Conservation (phyloP, 1,284 basidiomycete genomes). For the Cryptococcus wingfieldii region DNA sequence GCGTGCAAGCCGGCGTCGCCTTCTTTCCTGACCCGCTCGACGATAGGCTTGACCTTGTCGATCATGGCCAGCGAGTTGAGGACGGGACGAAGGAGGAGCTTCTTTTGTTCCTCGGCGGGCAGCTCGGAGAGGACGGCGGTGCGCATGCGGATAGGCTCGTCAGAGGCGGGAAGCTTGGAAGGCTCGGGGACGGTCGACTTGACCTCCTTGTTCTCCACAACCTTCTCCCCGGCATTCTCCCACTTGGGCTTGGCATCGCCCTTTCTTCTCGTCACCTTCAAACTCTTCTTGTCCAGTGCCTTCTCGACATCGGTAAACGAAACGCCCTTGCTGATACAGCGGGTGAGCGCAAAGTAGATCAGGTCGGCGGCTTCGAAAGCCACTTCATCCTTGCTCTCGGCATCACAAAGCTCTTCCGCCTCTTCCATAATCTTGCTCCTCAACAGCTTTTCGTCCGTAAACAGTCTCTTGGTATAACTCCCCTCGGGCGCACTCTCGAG, state of each 20-base stretch:
- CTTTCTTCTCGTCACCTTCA: conserved; percentile 79
- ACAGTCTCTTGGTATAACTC: conserved; percentile 87
- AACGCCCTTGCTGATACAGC: conserved; percentile 82
- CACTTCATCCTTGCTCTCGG: conserved; percentile 75
- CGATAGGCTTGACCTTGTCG: conserved; percentile 88
- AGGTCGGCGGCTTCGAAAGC: conserved; percentile 96
- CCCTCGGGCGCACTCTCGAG: conserved; percentile 75
- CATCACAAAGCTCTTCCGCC: conserved; percentile 89
- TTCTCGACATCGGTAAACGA: conserved; percentile 77
- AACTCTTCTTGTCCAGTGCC: conserved; percentile 79
- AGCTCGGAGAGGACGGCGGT: conserved; percentile 61
- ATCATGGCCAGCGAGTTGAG: conserved; percentile 94
- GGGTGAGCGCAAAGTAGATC: conserved; percentile 86
- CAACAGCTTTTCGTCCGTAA: conserved; percentile 75
- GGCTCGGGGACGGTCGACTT: conserved; percentile 44
- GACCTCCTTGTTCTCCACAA: conserved; percentile 29
- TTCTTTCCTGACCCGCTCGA: conserved; percentile 74
- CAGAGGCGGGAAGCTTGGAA: conserved; percentile 34
- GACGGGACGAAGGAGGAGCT: conserved; percentile 82
- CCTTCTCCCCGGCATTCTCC: conserved; percentile 45
- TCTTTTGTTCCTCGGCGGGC: conserved; percentile 57
- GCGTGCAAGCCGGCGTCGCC: conserved; percentile 86
- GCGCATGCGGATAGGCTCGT: conserved; percentile 65
- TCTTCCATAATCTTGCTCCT: conserved; percentile 97
- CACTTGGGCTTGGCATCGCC: conserved; percentile 94